Evolutionary conservation across 2,329 filamentous ascomycete species (phyloP).

Genomic region (Diaporthe sp.): DNA sequence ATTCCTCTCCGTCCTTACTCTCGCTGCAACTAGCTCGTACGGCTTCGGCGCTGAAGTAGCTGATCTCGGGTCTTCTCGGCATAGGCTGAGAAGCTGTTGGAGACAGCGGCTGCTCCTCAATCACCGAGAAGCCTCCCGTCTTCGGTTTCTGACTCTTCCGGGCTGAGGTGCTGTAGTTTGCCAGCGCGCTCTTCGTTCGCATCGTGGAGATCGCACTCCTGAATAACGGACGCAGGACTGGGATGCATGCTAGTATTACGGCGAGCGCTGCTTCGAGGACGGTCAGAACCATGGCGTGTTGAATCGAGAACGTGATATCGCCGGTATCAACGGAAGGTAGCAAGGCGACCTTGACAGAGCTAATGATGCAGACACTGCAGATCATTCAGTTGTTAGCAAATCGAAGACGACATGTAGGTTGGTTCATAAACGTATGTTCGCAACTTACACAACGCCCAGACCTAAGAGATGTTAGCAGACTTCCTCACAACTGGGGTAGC

Average conservation of each 20-base stretch:
- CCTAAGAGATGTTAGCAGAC: neutral
- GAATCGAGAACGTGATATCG: slow-evolving; percentile 32
- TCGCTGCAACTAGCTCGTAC: slow-evolving; percentile 6
- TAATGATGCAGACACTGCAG: slow-evolving; percentile 35
- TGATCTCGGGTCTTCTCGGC: slow-evolving; percentile 9
- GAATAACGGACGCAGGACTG: slow-evolving; percentile 34
- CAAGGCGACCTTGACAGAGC: slow-evolving; percentile 32
- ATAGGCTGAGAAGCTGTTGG: neutral
- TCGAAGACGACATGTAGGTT: neutral
- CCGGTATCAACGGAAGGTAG: slow-evolving; percentile 28
- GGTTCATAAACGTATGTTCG: neutral
- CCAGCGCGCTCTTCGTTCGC: neutral
- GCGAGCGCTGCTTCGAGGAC: slow-evolving; percentile 31
- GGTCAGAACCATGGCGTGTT: slow-evolving; percentile 27
- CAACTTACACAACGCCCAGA: slow-evolving; percentile 11
- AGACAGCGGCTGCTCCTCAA: slow-evolving; percentile 19
- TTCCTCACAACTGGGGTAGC: neutral
- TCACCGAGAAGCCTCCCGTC: slow-evolving; percentile 16
- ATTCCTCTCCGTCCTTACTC: neutral
- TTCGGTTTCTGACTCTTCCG: slow-evolving; percentile 15
- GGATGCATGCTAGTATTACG: slow-evolving; percentile 31
- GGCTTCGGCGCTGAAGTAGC: slow-evolving; percentile 26
- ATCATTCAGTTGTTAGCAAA: neutral
- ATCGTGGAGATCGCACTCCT: slow-evolving; percentile 13
- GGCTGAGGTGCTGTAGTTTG: neutral